Percentiles rank a stretch among this genome's conserved stretches.
These are phyloP conservation scores for Penstemon barbatus DNA, from an alignment of 257 asterid genomes.

Conservation along the genomic window DNA sequence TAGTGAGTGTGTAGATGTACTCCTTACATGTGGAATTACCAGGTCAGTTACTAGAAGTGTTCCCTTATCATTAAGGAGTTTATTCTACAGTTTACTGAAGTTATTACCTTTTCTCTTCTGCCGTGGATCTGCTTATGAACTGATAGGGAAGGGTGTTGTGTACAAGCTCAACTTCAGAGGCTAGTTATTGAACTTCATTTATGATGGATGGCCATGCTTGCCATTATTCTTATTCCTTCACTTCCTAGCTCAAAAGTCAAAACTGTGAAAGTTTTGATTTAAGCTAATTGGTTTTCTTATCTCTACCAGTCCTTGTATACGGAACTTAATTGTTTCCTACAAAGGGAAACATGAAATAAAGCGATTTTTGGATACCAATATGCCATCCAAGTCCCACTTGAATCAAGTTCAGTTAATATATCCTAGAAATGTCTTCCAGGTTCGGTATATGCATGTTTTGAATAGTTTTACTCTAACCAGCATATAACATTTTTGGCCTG, in stretches of 20 bases:
- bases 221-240: not conserved
- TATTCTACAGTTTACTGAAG: not conserved
- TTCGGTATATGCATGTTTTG: conserved; percentile 2
- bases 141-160: not conserved
- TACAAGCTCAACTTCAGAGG: conserved; percentile 12
- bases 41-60: not conserved
- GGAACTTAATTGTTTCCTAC: no score
- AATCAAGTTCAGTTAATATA: not conserved
- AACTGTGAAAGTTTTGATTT: conserved; percentile 11
- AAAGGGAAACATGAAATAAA: not conserved
- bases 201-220: conserved; percentile 4
- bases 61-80: not conserved
- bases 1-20: not conserved
- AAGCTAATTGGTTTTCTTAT: conserved; percentile 1
- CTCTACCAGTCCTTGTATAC: not conserved
- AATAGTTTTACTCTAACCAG: conserved; percentile 1
- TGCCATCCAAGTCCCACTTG: not conserved
- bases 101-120: not conserved
- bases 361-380: not conserved
- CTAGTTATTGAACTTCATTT: conserved; percentile 15
- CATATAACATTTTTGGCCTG: not conserved
- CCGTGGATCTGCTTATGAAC: not conserved
- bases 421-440: not conserved
- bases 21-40: not conserved
- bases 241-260: not conserved